Evolutionary conservation across 2,329 filamentous ascomycete species (phyloP).

Genomic region (Canariomyces notabilis): DNA sequence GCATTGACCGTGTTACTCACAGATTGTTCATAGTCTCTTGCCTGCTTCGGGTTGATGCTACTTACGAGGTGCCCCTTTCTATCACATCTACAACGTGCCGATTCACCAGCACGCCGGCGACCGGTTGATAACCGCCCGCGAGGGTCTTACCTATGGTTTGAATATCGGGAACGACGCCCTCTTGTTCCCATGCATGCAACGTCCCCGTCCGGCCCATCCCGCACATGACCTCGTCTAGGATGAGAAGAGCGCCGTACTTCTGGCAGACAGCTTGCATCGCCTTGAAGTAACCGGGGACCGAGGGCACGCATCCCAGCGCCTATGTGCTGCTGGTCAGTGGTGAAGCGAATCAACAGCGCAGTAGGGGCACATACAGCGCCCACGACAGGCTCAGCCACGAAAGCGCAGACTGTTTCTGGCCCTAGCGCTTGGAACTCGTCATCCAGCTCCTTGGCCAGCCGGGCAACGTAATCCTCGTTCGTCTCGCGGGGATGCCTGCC

Average conservation of each 20-base stretch:
- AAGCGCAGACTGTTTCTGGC: conserved; percentile 62
- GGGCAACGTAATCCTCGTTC: conserved; percentile 53
- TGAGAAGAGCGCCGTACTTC: conserved; percentile 49
- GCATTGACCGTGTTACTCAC: conserved; percentile 2
- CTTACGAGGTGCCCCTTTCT: conserved; percentile 35
- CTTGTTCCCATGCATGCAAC: conserved; percentile 60
- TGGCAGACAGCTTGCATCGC: conserved; percentile 50
- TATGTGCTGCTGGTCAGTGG: conserved; percentile 14
- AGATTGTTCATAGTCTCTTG: not conserved
- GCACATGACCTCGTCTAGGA: conserved; percentile 64
- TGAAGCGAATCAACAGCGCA: not conserved
- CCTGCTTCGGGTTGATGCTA: not conserved
- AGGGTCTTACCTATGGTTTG: conserved; percentile 60
- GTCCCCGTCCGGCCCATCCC: conserved; percentile 58
- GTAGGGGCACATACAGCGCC: conserved; percentile 52
- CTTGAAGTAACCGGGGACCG: conserved; percentile 50
- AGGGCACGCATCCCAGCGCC: conserved; percentile 49
- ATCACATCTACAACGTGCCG: conserved; percentile 45
- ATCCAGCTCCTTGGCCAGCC: conserved; percentile 61
- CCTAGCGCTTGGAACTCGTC: conserved; percentile 60
- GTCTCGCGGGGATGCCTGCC: conserved; percentile 47
- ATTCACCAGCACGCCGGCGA: conserved; percentile 55
- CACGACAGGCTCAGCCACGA: conserved; percentile 68
- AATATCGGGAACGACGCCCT: conserved; percentile 55
- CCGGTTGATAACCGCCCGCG: conserved; percentile 54